Evolutionary conservation across 495 filamentous ascomycete species (phyloP), one percentile per base, ranked within the genome.

Genomic region (Neurospora sp.): DNA sequence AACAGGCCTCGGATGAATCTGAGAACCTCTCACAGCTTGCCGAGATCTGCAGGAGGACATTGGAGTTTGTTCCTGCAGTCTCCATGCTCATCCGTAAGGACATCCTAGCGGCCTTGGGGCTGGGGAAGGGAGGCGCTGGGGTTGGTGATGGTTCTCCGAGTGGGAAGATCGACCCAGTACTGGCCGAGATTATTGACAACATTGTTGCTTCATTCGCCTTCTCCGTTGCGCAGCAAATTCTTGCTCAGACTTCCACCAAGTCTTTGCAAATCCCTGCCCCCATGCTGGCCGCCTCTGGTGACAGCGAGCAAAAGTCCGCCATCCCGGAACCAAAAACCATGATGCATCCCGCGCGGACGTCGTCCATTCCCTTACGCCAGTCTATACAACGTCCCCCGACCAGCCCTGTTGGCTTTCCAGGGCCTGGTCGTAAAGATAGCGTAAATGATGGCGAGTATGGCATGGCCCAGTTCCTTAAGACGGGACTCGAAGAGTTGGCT

Each of bases 161-260:
- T 3, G n/a, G 74, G 4, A 5, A 41, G 4, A 18, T 74, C 0
- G 82, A 85, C 71, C 76, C 82, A 16, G 61, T 81, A 0, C 74
- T 80, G 4, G 77, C 77, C 42, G 86, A 89, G 73, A 81, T 93
- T 18, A 88, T 96, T 65, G 91, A 94, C 76, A 94, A 96, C 76
- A 77, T 98, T 5, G 90, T 97, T 10, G 90, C 90, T 6, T 94
- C 93, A 0, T 98, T 95, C 88, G 91, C 89, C 10, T 97, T 93
- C 78, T 89, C 91, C 37, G 90, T 92, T 35, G 86, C 90, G 10
- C 89, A 91, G 76, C 92, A 94, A 74, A 88, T 97, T 31, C 83
- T 97, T 7, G 86, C 88, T 9, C 92, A 93, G 76, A 97, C 92
- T 0, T 87, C 86, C 5, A 92, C 92, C 8, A 89, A 90, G 44